Conservation (phyloP, 192 early-diverging fungal genomes). For the Gamsiella multidivaricata region DNA sequence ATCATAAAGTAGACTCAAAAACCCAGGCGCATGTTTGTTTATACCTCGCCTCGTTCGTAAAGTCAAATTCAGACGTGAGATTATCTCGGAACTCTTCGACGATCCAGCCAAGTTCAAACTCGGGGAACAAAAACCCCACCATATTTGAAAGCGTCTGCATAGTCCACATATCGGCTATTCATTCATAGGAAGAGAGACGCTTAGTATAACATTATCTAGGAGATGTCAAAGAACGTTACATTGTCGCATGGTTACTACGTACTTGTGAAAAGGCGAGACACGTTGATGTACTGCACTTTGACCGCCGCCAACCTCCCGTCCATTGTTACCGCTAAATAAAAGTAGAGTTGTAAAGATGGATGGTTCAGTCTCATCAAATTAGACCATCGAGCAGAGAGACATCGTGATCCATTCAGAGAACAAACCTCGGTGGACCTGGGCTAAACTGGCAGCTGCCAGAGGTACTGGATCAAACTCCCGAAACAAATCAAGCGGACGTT, state of each 20-base stretch:
- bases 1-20: background rate
- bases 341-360: background rate
- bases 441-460: slow-evolving; percentile 60
- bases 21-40: background rate
- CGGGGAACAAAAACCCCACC: slow-evolving; percentile 55
- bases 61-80: slow-evolving; percentile 61
- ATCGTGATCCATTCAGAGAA: no score
- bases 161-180: slow-evolving; percentile 59
- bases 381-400: background rate
- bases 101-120: slow-evolving; percentile 63
- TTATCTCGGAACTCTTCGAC: slow-evolving; percentile 59
- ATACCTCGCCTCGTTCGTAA: slow-evolving; percentile 55
- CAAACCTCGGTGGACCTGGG: slow-evolving; percentile 61
- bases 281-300: slow-evolving; percentile 62
- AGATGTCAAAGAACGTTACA: background rate
- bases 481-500: slow-evolving; percentile 53
- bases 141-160: slow-evolving; percentile 60
- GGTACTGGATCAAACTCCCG: slow-evolving; percentile 58
- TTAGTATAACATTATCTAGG: background rate
- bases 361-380: no score
- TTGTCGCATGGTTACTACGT: background rate
- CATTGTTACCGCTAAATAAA: slow-evolving; percentile 54
- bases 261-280: slow-evolving; percentile 58
- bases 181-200: background rate
- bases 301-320: slow-evolving; percentile 55